Conservation (phyloP, 495 filamentous ascomycete genomes). For the Alectoria sarmentosa region DNA sequence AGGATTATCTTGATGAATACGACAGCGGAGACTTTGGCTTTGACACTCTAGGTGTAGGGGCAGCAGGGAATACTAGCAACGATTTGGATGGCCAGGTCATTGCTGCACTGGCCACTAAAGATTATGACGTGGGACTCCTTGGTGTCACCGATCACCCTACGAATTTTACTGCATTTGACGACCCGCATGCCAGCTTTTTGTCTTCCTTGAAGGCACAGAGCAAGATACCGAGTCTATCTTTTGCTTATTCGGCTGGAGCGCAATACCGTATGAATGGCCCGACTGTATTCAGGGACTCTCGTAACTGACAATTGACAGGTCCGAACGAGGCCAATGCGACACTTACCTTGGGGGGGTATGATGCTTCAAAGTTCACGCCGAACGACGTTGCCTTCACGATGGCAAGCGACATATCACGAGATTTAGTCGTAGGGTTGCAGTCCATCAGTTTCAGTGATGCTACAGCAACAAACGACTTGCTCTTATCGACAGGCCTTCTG, state of each 20-base stretch:
- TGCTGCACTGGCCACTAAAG: conserved; percentile 37
- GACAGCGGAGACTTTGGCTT: conserved; percentile 41
- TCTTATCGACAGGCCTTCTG: conserved; percentile 23
- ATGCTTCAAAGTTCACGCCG: conserved; percentile 43
- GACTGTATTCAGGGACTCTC: background rate
- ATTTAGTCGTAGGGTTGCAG: conserved; percentile 45
- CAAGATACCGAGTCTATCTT: conserved; percentile 44
- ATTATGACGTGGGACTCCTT: conserved; percentile 45
- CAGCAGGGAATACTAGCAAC: conserved; percentile 29
- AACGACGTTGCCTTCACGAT: conserved; percentile 46
- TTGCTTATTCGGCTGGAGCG: conserved; percentile 50
- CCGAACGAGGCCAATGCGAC: conserved; percentile 43
- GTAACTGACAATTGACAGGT: conserved; percentile 4
- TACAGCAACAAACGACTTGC: conserved; percentile 7
- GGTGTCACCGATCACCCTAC: conserved; percentile 43
- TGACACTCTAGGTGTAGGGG: conserved; percentile 45
- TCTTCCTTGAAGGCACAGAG: conserved; percentile 41
- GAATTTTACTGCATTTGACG: conserved; percentile 45
- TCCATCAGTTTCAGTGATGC: conserved; percentile 38
- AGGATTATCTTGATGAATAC: conserved; percentile 37
- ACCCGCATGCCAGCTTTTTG: conserved; percentile 43
- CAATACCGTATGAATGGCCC: conserved; percentile 33
- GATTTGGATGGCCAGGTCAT: conserved; percentile 42
- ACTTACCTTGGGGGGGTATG: conserved; percentile 55
- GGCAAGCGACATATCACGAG: conserved; percentile 43